phyloP scores from a whole-genome alignment of 345 rosid species.

The Orychophragmus violaceus region DNA sequence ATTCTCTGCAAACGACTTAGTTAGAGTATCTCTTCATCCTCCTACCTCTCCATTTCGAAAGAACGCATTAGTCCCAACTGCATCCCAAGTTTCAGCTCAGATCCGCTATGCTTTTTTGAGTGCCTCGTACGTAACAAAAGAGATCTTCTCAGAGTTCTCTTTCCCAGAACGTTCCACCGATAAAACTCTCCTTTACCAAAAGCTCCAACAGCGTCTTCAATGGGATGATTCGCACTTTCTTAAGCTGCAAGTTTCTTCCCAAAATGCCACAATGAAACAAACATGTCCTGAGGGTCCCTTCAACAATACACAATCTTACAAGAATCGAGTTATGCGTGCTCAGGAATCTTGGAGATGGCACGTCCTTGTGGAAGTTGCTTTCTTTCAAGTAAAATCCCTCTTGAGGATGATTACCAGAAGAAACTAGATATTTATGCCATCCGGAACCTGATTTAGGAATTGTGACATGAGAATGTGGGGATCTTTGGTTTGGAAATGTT shows the following conservation, averaged over 20 bases:
- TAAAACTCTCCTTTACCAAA: constrained; percentile 39
- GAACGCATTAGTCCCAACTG: neutral
- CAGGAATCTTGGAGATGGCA: neutral
- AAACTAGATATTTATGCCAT: neutral
- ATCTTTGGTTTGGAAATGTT: neutral
- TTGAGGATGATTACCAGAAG: neutral
- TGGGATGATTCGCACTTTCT: constrained; percentile 3
- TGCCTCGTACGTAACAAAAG: constrained; percentile 20
- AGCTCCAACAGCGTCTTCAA: constrained; percentile 36
- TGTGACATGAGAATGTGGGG: neutral
- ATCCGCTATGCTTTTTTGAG: constrained; percentile 3
- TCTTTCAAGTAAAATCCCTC: neutral
- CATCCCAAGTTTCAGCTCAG: constrained; percentile 7
- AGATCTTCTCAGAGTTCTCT: neutral
- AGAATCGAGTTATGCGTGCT: neutral
- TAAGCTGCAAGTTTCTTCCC: constrained; percentile 31
- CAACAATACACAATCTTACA: neutral
- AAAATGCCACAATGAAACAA: constrained; percentile 53
- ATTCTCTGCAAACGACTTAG: neutral
- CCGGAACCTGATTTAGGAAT: neutral
- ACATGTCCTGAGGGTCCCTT: constrained; percentile 28
- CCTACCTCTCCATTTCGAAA: constrained; percentile 15
- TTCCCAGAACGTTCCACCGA: constrained; percentile 22
- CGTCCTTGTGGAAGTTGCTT: neutral
- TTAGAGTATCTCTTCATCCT: constrained; percentile 1